Evolutionary conservation across 129 eudicot species (phyloP).

Genomic region (Artemisia tridentata): DNA sequence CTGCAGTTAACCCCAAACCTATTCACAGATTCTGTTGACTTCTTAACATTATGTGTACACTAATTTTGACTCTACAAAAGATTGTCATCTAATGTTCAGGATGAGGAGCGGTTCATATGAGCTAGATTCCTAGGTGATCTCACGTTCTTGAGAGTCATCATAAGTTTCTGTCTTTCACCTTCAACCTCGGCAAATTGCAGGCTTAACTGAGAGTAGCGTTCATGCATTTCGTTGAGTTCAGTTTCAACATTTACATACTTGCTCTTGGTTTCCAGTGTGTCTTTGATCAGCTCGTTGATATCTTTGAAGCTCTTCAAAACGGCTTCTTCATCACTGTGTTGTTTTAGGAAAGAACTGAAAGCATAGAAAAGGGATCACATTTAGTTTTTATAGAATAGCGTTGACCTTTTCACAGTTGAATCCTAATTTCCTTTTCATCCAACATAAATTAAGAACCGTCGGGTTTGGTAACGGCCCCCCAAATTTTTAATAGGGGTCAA

Average conservation of each 20-base stretch:
- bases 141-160: constrained; percentile 67
- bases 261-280: constrained; percentile 75
- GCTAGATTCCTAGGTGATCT: constrained; percentile 50
- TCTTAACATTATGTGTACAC: constrained; percentile 18
- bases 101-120: constrained; percentile 40
- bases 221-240: constrained; percentile 83
- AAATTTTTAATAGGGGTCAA: not conserved
- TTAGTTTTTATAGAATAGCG: not conserved
- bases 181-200: constrained; percentile 95
- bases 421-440: not conserved
- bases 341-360: constrained; percentile 83
- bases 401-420: constrained; percentile 6
- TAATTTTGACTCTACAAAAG: constrained; percentile 34
- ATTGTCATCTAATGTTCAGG: constrained; percentile 31
- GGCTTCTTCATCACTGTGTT: constrained; percentile 80
- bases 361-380: not conserved
- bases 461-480: not conserved
- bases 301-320: constrained; percentile 81
- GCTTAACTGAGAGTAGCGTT: constrained; percentile 80
- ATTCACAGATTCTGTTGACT: constrained; percentile 31
- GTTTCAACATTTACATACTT: constrained; percentile 56
- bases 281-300: constrained; percentile 81
- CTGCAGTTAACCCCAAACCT: constrained; percentile 24
- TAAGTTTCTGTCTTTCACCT: constrained; percentile 93
- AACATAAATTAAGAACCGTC: not conserved